Conservation (phyloP, 306 rosid species). For the Vachellia collinsii region DNA sequence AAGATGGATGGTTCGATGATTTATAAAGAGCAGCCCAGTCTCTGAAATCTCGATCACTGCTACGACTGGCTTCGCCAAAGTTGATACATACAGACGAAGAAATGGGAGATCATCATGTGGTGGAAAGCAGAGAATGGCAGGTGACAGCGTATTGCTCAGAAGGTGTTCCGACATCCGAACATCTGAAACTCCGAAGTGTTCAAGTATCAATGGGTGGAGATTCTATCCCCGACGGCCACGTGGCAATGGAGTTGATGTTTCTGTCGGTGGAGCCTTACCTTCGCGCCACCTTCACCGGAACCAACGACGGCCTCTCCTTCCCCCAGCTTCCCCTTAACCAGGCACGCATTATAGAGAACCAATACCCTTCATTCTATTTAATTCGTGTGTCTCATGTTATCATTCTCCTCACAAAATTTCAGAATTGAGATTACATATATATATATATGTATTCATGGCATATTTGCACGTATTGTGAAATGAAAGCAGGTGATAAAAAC, state of each 20-base stretch:
- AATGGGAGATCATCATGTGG: constrained; percentile 2
- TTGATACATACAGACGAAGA: not conserved
- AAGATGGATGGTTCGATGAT: not conserved
- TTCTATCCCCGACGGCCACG: constrained; percentile 56
- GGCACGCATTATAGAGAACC: constrained; percentile 26
- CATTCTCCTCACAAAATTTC: not conserved
- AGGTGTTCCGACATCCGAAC: constrained; percentile 56
- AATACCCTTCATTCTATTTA: too few species aligned
- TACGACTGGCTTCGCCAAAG: not conserved
- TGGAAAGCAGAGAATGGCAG: constrained; percentile 68
- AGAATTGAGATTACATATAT: not conserved
- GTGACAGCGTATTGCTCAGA: constrained; percentile 47
- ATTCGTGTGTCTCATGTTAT: too few species aligned
- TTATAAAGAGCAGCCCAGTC: not conserved
- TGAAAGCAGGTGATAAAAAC: constrained; percentile 45
- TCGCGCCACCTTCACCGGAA: constrained; percentile 53
- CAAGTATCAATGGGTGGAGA: constrained; percentile 36
- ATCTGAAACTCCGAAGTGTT: constrained; percentile 58
- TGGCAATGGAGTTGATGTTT: constrained; percentile 46
- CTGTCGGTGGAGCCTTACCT: constrained; percentile 60
- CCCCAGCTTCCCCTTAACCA: constrained; percentile 43
- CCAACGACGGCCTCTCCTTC: constrained; percentile 52
- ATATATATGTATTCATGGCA: not conserved
- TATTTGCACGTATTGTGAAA: not conserved
- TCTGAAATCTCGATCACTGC: not conserved